Percentiles rank a stretch among this genome's conserved stretches.
Conservation (phyloP, 2,329 filamentous ascomycete genomes). For the Dactylellina leptospora region DNA sequence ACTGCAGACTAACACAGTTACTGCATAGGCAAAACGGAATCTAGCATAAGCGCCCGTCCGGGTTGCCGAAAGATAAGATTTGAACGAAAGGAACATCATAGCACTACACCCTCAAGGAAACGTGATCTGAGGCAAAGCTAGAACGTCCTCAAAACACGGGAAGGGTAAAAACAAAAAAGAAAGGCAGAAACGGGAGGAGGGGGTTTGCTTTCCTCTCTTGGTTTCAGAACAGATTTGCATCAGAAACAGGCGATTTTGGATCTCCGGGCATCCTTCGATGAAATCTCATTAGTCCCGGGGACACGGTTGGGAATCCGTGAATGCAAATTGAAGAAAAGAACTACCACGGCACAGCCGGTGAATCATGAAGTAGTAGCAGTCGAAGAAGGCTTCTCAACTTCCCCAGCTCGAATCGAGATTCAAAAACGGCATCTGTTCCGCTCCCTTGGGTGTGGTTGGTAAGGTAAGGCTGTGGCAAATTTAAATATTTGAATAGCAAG, state of each 20-base stretch:
- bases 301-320: constrained; percentile 51
- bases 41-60: constrained; percentile 52
- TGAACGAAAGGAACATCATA: constrained; percentile 10
- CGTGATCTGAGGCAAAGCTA: neutral
- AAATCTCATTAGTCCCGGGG: constrained; percentile 52
- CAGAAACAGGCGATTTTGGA: constrained; percentile 28
- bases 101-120: constrained; percentile 5
- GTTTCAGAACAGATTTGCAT: constrained; percentile 23
- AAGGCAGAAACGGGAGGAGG: neutral
- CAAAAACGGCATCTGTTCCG: no score
- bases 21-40: constrained; percentile 19
- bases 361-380: no score
- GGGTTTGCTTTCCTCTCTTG: neutral
- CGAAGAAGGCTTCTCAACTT: no score
- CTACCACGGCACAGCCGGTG: no score
- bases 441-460: neutral
- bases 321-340: constrained; percentile 28
- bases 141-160: constrained; percentile 35
- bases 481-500: no score
- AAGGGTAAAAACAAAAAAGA: neutral
- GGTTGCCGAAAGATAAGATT: constrained; percentile 52
- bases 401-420: no score
- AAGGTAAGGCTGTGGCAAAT: constrained; percentile 1
- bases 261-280: constrained; percentile 26
- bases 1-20: constrained; percentile 3